Percentiles rank a stretch among this genome's conserved stretches.
phyloP scores from a whole-genome alignment of 345 rosid species.

The Pugionium cornutum region DNA sequence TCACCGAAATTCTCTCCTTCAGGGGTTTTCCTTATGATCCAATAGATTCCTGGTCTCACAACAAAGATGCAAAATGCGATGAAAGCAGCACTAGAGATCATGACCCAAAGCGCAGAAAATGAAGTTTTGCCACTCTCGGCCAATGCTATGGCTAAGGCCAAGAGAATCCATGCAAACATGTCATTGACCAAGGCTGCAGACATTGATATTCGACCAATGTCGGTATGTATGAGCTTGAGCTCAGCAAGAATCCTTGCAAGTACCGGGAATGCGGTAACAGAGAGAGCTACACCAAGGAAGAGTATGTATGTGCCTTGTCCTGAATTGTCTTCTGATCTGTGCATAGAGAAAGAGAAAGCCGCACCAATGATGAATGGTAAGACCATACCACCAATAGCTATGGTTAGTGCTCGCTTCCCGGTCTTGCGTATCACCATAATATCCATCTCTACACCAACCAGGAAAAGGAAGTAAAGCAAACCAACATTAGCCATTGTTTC shows the following conservation, averaged over 20 bases:
- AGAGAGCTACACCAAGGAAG: slow-evolving; percentile 87
- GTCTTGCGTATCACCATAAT: slow-evolving; percentile 68
- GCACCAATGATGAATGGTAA: slow-evolving; percentile 67
- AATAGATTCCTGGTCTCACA: slow-evolving; percentile 66
- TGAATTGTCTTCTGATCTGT: background rate
- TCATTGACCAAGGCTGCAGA: slow-evolving; percentile 90
- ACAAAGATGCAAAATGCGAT: slow-evolving; percentile 54
- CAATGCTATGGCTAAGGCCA: slow-evolving; percentile 79
- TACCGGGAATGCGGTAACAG: slow-evolving; percentile 94
- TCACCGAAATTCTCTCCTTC: slow-evolving; percentile 90
- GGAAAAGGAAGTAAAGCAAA: slow-evolving; percentile 80
- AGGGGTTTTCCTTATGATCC: slow-evolving; percentile 78
- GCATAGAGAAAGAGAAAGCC: slow-evolving; percentile 55
- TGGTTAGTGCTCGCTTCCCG: slow-evolving; percentile 60
- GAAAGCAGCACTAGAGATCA: slow-evolving; percentile 58
- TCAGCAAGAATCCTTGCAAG: slow-evolving; percentile 89
- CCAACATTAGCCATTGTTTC: slow-evolving; percentile 97
- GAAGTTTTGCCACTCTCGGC: slow-evolving; percentile 59
- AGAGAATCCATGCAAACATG: slow-evolving; percentile 84
- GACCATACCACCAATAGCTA: slow-evolving; percentile 79
- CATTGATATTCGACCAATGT: slow-evolving; percentile 85
- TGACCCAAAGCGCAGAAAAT: slow-evolving; percentile 70
- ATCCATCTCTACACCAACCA: slow-evolving; percentile 96
- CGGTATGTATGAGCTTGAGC: slow-evolving; percentile 85
- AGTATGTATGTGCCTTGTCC: slow-evolving; percentile 62